A percentile compares a stretch with the other conserved stretches of the same genome.
phyloP scores from a whole-genome alignment of 768 basidiomycete genomes.

The Thelephora aurantiotincta region DNA sequence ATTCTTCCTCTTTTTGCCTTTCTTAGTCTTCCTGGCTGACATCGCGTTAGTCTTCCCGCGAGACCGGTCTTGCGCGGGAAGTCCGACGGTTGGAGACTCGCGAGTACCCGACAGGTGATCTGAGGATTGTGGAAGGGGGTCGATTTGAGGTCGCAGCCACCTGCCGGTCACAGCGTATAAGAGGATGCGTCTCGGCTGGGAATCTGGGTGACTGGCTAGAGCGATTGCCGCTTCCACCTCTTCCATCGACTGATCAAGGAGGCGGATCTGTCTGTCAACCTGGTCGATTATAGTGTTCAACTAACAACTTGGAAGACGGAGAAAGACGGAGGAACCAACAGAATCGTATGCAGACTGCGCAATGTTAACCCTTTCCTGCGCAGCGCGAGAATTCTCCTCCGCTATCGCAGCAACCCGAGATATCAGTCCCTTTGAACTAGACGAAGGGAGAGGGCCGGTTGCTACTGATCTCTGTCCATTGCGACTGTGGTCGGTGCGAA shows the following conservation, averaged over 20 bases:
- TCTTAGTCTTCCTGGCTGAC: slow-evolving; percentile 14
- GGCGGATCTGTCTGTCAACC: slow-evolving; percentile 70
- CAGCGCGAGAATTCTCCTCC: slow-evolving; percentile 45
- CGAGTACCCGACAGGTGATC: background rate
- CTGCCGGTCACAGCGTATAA: slow-evolving; percentile 45
- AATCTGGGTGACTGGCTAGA: slow-evolving; percentile 37
- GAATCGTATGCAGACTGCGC: slow-evolving; percentile 58
- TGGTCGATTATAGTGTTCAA: slow-evolving; percentile 13
- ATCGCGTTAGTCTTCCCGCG: slow-evolving; percentile 3
- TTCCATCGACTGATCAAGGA: slow-evolving; percentile 62
- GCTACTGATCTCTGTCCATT: background rate
- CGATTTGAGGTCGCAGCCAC: slow-evolving; percentile 19
- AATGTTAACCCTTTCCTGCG: slow-evolving; percentile 69
- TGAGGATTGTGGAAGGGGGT: slow-evolving; percentile 18
- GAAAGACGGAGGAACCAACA: slow-evolving; percentile 23
- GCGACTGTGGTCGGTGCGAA: too few species aligned
- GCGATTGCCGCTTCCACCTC: slow-evolving; percentile 43
- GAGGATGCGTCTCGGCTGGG: slow-evolving; percentile 40
- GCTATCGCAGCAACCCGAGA: slow-evolving; percentile 42
- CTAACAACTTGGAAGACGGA: background rate
- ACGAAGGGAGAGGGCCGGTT: slow-evolving; percentile 20
- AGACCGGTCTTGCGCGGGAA: background rate
- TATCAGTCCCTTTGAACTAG: slow-evolving; percentile 36
- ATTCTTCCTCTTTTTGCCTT: slow-evolving; percentile 8
- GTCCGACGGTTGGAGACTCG: background rate